These are phyloP conservation scores for Nothophytophthora sp. DNA, from an alignment of 352 stramenopile genomes.

Conservation along the genomic window DNA sequence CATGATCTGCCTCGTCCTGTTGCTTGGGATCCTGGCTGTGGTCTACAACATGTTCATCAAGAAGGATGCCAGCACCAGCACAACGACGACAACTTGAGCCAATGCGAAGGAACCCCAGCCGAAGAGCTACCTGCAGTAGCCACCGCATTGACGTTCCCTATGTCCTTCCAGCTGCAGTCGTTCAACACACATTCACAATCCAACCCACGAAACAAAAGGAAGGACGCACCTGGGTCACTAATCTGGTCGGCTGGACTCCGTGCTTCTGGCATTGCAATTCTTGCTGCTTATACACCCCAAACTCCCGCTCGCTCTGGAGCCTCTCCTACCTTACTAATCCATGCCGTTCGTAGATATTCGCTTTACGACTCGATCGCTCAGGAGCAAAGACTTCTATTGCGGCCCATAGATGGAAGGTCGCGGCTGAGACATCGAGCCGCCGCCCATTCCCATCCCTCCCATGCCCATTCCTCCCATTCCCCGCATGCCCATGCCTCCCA, in stretches of 20 bases:
- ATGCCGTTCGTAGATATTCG: no score
- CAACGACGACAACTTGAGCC: slow-evolving; percentile 26
- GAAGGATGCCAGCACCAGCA: slow-evolving; percentile 34
- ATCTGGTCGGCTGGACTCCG: slow-evolving; percentile 15
- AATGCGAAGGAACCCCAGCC: neutral
- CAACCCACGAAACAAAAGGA: slow-evolving; percentile 14
- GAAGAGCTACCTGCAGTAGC: neutral
- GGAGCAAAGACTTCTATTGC: slow-evolving; percentile 39
- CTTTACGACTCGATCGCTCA: no score
- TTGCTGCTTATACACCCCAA: no score
- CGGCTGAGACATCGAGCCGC: slow-evolving; percentile 26
- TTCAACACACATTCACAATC: slow-evolving; percentile 14
- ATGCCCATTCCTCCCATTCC: slow-evolving; percentile 33
- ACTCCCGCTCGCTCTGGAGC: no score
- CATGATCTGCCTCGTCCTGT: slow-evolving; percentile 87
- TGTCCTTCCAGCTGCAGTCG: slow-evolving; percentile 18
- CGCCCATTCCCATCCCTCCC: slow-evolving; percentile 23
- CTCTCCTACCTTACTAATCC: neutral
- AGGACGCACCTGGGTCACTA: slow-evolving; percentile 29
- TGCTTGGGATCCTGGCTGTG: slow-evolving; percentile 82
- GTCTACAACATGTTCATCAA: slow-evolving; percentile 92
- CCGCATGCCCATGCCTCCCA: slow-evolving; percentile 34
- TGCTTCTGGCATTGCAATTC: slow-evolving; percentile 29
- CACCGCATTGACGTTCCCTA: slow-evolving; percentile 4
- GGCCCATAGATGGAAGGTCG: slow-evolving; percentile 77